Conservation (phyloP, 257 asterid genomes). For the Solanum dulcamara region DNA sequence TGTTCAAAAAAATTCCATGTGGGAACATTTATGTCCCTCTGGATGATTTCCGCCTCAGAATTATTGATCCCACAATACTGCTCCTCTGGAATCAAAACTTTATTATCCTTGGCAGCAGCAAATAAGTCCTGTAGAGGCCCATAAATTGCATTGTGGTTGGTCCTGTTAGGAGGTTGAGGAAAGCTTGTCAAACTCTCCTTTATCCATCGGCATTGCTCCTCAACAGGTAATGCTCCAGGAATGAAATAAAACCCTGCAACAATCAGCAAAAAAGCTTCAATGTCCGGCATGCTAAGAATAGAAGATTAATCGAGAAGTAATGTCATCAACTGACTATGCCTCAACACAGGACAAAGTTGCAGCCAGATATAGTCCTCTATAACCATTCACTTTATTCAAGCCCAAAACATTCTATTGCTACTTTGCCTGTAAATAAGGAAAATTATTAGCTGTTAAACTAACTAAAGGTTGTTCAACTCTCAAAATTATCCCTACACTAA, state of each 20-base stretch:
- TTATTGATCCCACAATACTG: constrained; percentile 6
- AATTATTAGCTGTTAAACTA: neutral
- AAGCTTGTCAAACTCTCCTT: constrained; percentile 72
- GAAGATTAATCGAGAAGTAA: neutral
- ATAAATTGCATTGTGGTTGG: constrained; percentile 81
- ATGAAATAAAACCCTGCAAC: constrained; percentile 76
- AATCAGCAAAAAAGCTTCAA: neutral
- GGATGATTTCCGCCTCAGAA: constrained; percentile 9
- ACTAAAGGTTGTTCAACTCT: neutral
- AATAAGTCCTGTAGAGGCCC: constrained; percentile 70
- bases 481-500: neutral
- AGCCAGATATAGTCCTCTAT: neutral
- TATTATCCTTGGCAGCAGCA: constrained; percentile 52
- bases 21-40: constrained; percentile 11
- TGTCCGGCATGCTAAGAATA: neutral
- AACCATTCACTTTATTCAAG: neutral
- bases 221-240: constrained; percentile 71
- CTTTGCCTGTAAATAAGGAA: neutral
- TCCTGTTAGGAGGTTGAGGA: constrained; percentile 87
- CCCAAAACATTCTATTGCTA: neutral
- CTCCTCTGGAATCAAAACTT: constrained; percentile 36
- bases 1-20: constrained; percentile 45
- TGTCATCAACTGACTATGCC: neutral
- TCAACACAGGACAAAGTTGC: neutral
- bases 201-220: constrained; percentile 77